These are phyloP conservation scores for Emergomyces pasteurianus DNA, from an alignment of 2,329 filamentous ascomycete species.

Conservation along the genomic window DNA sequence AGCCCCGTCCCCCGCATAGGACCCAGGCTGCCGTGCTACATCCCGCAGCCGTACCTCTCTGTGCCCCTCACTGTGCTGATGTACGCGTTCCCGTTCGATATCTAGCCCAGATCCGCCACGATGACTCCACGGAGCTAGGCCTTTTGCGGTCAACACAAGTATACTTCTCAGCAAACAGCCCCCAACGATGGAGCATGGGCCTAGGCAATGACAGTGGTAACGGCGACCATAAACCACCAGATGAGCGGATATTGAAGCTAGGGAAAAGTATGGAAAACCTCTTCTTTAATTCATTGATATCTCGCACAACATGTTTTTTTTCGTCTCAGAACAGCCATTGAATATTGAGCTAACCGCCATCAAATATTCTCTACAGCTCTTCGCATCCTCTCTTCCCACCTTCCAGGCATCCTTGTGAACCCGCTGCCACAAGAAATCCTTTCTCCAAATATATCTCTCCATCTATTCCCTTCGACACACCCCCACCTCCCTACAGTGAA, in stretches of 20 bases:
- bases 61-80: neutral
- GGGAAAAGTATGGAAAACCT: slow-evolving; percentile 44
- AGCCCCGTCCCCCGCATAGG: neutral
- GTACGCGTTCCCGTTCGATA: neutral
- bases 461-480: slow-evolving; percentile 51
- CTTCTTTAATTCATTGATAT: neutral
- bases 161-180: slow-evolving; percentile 14
- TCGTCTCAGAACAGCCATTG: neutral
- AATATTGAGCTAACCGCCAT: neutral
- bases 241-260: slow-evolving; percentile 50
- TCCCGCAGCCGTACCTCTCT: neutral
- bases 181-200: slow-evolving; percentile 12
- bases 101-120: slow-evolving; percentile 1
- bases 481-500: slow-evolving; percentile 75
- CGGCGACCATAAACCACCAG: slow-evolving; percentile 38
- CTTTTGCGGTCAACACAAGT: slow-evolving; percentile 15
- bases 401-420: slow-evolving; percentile 49
- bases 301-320: neutral
- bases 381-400: slow-evolving; percentile 47
- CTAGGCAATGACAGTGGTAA: slow-evolving; percentile 11
- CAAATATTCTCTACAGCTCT: slow-evolving; percentile 35
- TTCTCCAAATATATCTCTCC: slow-evolving; percentile 49
- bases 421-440: slow-evolving; percentile 51
- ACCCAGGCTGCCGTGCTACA: neutral
- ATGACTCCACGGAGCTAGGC: slow-evolving; percentile 1